Base-by-base conservation (phyloP, 2,329 filamentous ascomycete species). In the Penicillium palitans region DNA sequence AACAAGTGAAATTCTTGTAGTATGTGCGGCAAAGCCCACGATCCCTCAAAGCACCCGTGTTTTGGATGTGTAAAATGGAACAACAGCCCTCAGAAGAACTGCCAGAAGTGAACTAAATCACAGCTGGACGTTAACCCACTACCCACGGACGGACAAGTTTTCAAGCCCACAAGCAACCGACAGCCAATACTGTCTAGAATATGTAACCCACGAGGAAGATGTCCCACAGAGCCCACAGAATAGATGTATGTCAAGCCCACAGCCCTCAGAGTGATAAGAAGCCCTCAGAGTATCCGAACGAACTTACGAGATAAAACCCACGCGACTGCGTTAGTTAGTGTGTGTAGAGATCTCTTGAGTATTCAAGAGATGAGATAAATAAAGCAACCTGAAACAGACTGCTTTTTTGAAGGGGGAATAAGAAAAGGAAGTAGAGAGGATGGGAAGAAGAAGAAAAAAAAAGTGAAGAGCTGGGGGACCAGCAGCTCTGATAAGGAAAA, bases 111-210 rank as follows among this genome's bases (percentile, higher is more conserved):
- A 68, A 61, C 60, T 67, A 63, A 69, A 70, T 68, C 66, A 71
- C 70, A 70, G 61, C 68, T 69, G 66, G 65, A 68, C 57, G 67
- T 70, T 72, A 67, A 70, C 70, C 73, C 73, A 76, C 74, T 73
- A 72, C 72, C 73, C 72, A 69, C 73, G 74, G 40, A 74, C 69
- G 65, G 69, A 73, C 69, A 37, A 74, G 63, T 72, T 71, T 72
- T 74, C 69, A 76, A 77, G 74, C 76, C 76, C 75, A 76, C 76
- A 75, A 57, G 55, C 55, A 72, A 72, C 72, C 72, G 72, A 76
- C 74, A 73, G 74, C 71, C 69, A 68, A 74, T 70, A 75, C 71
- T 71, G 73, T 73, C 70, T 74, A 71, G 69, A 64, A 68, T 71
- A 74, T 70, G 72, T 71, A 77, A 74, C 73, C 74, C 74, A 76